Evolutionary conservation across 345 rosid species (phyloP).

Genomic region (Aurinia saxatilis): DNA sequence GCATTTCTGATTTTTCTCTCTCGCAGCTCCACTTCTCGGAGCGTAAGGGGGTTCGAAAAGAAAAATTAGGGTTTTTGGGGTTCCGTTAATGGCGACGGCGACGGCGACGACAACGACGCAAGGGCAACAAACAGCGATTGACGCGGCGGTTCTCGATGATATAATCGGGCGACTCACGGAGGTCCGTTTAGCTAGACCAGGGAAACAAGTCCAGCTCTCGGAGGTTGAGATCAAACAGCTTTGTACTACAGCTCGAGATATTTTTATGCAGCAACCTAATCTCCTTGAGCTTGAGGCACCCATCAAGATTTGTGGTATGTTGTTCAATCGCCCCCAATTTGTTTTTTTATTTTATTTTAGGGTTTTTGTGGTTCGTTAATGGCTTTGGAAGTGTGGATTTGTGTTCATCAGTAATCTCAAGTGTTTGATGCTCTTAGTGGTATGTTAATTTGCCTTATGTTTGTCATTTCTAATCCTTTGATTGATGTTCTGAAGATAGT

Average conservation of each 20-base stretch:
- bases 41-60: too few relatives aligned
- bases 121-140: slow-evolving; percentile 48
- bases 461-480: neutral
- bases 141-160: slow-evolving; percentile 59
- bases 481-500: neutral
- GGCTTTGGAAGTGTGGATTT: neutral
- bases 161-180: slow-evolving; percentile 75
- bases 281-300: slow-evolving; percentile 96
- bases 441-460: too few relatives aligned
- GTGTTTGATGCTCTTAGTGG: neutral
- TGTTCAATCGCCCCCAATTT: neutral
- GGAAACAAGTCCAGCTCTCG: slow-evolving; percentile 88
- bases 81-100: slow-evolving; percentile 43
- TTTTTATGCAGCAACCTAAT: slow-evolving; percentile 75
- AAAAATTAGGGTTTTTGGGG: slow-evolving; percentile 21
- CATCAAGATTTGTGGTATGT: slow-evolving; percentile 85
- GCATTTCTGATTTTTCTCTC: neutral
- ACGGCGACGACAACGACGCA: slow-evolving; percentile 41
- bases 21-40: neutral
- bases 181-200: slow-evolving; percentile 83
- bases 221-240: slow-evolving; percentile 94
- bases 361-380: neutral
- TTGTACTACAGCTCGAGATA: slow-evolving; percentile 64
- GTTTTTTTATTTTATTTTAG: neutral
- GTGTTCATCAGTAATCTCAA: neutral